Evolutionary conservation across 352 stramenopile genomes (phyloP).

Genomic region (Globisporangium megalacanthum): DNA sequence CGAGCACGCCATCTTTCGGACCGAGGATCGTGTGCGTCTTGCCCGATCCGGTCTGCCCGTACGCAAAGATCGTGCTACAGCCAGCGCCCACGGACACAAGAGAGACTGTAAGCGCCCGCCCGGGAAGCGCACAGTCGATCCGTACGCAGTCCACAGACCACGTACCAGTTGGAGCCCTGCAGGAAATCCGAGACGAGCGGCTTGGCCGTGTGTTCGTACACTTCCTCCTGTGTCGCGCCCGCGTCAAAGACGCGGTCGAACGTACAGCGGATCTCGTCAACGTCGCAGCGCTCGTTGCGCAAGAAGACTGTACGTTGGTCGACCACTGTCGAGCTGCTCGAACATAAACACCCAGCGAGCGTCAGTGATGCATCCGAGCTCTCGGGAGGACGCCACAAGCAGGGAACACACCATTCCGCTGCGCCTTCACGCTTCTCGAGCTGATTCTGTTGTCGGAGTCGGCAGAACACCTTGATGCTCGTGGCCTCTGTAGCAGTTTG

Average conservation of each 20-base stretch:
- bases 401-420: conserved; percentile 36
- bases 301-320: conserved; percentile 53
- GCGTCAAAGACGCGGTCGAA: conserved; percentile 70
- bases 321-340: conserved; percentile 43
- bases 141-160: background rate
- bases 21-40: conserved; percentile 75
- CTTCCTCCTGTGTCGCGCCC: conserved; percentile 52
- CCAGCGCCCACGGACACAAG: background rate
- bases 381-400: background rate
- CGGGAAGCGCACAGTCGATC: too few relatives aligned
- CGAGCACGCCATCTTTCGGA: conserved; percentile 51
- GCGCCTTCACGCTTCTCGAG: conserved; percentile 62
- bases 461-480: conserved; percentile 75
- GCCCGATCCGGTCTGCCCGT: conserved; percentile 44
- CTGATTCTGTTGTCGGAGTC: conserved; percentile 71
- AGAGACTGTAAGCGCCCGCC: background rate
- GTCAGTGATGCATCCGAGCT: conserved; percentile 1
- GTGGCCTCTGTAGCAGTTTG: conserved; percentile 4
- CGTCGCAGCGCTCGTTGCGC: conserved; percentile 60
- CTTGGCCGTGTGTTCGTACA: conserved; percentile 67
- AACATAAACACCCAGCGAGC: too few relatives aligned
- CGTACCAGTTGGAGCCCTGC: conserved; percentile 71
- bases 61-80: conserved; percentile 46
- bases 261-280: conserved; percentile 68
- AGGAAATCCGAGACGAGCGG: conserved; percentile 61